Evolutionary conservation across 345 rosid species (phyloP).

Genomic region (Euphorbia pulcherrima): DNA sequence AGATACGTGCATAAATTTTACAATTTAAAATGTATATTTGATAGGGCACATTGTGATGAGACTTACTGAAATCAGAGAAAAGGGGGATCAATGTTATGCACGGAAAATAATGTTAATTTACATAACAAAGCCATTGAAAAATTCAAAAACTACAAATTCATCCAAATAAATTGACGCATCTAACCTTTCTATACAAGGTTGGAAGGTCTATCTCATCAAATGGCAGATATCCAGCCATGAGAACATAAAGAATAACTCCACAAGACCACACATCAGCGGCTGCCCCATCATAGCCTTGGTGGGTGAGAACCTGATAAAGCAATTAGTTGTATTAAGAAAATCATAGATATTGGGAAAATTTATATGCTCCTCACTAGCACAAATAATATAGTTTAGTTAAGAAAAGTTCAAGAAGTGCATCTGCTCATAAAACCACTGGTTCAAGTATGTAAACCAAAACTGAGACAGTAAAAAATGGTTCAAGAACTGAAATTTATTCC

Average conservation of each 20-base stretch:
- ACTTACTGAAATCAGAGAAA: neutral
- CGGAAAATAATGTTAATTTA: neutral
- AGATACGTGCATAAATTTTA: neutral
- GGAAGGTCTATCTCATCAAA: constrained; percentile 78
- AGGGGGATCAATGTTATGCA: neutral
- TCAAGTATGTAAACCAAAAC: neutral
- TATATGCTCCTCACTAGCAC: neutral
- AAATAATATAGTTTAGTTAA: neutral
- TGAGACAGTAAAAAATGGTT: too few relatives aligned
- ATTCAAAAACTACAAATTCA: constrained; percentile 4
- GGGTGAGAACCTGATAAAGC: constrained; percentile 47
- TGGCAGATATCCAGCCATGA: constrained; percentile 87
- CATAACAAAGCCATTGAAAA: constrained; percentile 3
- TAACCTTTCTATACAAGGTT: constrained; percentile 63
- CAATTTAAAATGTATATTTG: neutral
- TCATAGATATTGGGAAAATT: constrained; percentile 1
- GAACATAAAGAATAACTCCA: constrained; percentile 82
- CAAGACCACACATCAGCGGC: constrained; percentile 96
- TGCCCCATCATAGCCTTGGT: constrained; percentile 80
- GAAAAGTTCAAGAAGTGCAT: neutral
- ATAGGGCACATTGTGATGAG: neutral
- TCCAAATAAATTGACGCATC: constrained; percentile 15
- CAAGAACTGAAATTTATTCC: too few relatives aligned
- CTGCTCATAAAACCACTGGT: neutral
- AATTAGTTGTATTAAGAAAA: constrained; percentile 13